Base-by-base conservation (phyloP, 2,329 filamentous ascomycete species). In the Rutstroemia sydowiana region DNA sequence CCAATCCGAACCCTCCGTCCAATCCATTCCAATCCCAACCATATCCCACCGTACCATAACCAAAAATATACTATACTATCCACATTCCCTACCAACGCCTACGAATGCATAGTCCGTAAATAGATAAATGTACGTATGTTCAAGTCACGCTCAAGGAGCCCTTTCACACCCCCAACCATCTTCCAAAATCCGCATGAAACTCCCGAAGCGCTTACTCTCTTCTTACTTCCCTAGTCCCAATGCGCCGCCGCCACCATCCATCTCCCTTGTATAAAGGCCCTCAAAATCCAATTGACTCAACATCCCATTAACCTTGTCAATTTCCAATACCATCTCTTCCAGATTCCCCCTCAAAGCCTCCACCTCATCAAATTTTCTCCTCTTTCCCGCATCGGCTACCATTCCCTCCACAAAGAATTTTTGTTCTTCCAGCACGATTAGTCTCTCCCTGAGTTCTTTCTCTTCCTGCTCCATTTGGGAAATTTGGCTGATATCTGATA, bases 401-500 rank as follows among this genome's bases (percentile, higher is more conserved):
- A 87, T 87, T 60, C 85, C 82, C 2, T 75, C 75, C 0, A 88
- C 83, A 60, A 88, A 76, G 65, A 87, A 88, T 61, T 81, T 82
- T 63, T 88, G 84, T 63, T 88, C 84, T 63, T 88, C 84, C 0
- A 88, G 70, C 2, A 88, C 77, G 36, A 87, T 87, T 10, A 88
- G 65, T 9, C 79, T 70, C 57, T 87, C 83, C 23, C 81, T 75
- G 1, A 87, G 68, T n/a, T 80, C 73, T 61, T 85, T 86, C 64
- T 87, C 84, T 64, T 87, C 83, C 0, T 75, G 75, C 65, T 87
- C 84, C 55, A 87, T 71, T 2, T 75, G 74, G 55, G 23, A 26
- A 26, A 26, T 26, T 8, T 26, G 23, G 8, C 75, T 78, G 53
- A 76, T 77, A 58, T 77, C 77, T 57, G 78, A 81, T 47, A 75